Base-by-base conservation (phyloP, 2,329 filamentous ascomycete species). In the Colletotrichum sp. region DNA sequence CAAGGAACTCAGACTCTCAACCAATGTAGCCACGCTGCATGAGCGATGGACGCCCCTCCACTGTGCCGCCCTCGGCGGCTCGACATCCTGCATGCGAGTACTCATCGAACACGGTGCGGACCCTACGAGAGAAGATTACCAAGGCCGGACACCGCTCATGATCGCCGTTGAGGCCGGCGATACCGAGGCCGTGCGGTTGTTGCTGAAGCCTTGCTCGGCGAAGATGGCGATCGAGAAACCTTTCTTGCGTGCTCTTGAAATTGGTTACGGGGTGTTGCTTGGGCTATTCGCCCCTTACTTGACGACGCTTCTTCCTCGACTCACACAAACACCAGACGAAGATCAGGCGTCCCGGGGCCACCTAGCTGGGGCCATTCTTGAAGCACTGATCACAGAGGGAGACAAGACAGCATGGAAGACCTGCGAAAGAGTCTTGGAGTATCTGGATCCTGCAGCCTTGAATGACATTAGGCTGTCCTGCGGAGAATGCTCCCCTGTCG, bases 21-120 rank as follows among this genome's bases (percentile, higher is more conserved):
- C 71, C 5, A 62, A 74, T 10, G 32, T 55, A 12, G 18, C 26
- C 3, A 62, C 69, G 12, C 10, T 55, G 4, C 59, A 74, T 9
- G 52, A 52, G 7, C 58, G 18, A 12, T 72, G 72, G 67, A 52
- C 56, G 6, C 72, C 72, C 2, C 34, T 74, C 4, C 72, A 74
- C 38, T 74, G 58, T 21, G 72, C 68, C 7, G 69, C 61, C 43
- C 18, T 38, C 10, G 13, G 14, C 9, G 26, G 18, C 16, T 24
- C 2, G 3, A 43, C 5, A 18, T 34, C 28, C 3, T 72, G 68
- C n/a, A 38, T 74, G 16, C 48, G 72, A 26, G 18, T 8, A 5
- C 61, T 74, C 8, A 13, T 66, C n/a, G 52, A 72, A 30, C 36
- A 66, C 21, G 72, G 72, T 16, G 72, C 72, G 24, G 69, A 74